Evolutionary conservation across 73 alveolate species (phyloP).

Genomic region (Paramecium sexaurelia): DNA sequence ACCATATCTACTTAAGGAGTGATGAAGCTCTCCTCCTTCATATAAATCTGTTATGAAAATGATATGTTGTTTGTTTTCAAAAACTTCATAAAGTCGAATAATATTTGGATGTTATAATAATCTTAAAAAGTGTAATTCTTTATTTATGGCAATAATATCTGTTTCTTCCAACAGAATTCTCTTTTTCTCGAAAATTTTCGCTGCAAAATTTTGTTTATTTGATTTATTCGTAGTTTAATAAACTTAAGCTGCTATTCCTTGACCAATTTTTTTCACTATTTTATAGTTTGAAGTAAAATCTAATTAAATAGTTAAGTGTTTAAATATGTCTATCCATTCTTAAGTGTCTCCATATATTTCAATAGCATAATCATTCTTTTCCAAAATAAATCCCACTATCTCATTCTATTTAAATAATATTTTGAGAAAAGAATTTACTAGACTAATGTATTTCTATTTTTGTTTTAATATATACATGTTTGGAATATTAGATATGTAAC

Average conservation of each 20-base stretch:
- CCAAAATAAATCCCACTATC: neutral
- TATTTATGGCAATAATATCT: neutral
- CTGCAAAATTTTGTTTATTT: neutral
- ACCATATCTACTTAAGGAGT: conserved; percentile 16
- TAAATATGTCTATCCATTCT: neutral
- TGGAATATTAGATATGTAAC: neutral
- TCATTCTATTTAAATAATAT: neutral
- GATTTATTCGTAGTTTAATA: neutral
- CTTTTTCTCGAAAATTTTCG: neutral
- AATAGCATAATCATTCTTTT: neutral
- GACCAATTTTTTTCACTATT: neutral
- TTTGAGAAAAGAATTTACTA: neutral
- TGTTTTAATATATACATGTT: neutral
- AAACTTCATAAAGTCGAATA: conserved; percentile 54
- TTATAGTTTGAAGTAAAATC: neutral
- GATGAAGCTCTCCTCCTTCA: conserved; percentile 55
- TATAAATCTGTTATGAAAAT: conserved; percentile 3
- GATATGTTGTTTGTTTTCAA: conserved; percentile 36
- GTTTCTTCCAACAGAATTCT: neutral
- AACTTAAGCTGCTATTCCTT: neutral
- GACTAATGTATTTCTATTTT: neutral
- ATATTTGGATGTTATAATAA: neutral
- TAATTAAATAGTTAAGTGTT: neutral
- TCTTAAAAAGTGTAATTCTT: neutral
- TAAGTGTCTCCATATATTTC: neutral